Percentiles rank a stretch among this genome's conserved stretches.
phyloP scores from a whole-genome alignment of 2,329 filamentous ascomycete species.

The Verticillium albo-atrum region DNA sequence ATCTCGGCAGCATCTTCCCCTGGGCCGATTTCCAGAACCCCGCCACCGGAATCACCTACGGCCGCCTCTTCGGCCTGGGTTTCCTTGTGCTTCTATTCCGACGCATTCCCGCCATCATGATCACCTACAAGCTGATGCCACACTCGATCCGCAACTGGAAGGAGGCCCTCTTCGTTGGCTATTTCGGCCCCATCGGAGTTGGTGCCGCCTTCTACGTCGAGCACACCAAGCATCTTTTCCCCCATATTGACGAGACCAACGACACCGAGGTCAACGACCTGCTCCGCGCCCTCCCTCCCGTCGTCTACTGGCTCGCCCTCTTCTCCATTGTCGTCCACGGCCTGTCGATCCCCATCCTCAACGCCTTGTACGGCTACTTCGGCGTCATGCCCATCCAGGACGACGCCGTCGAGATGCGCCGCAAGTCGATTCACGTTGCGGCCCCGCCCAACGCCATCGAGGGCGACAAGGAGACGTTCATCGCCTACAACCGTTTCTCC shows the following conservation, averaged over 20 bases:
- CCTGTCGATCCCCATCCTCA: conserved; percentile 40
- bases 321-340: conserved; percentile 42
- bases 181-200: conserved; percentile 74
- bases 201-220: conserved; percentile 71
- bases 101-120: conserved; percentile 51
- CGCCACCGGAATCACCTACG: conserved; percentile 46
- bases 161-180: conserved; percentile 58
- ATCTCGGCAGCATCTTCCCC: conserved; percentile 50
- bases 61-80: conserved; percentile 45
- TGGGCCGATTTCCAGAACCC: conserved; percentile 52
- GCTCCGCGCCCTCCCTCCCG: conserved; percentile 29
- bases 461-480: conserved; percentile 30
- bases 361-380: conserved; percentile 29
- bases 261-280: conserved; percentile 26
- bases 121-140: conserved; percentile 52
- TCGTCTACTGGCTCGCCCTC: conserved; percentile 36
- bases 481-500: conserved; percentile 45
- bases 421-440: conserved; percentile 28
- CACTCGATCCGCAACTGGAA: conserved; percentile 45
- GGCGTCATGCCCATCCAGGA: conserved; percentile 37
- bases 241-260: conserved; percentile 26
- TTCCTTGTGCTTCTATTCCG: conserved; percentile 49
- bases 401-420: conserved; percentile 32
- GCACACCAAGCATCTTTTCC: conserved; percentile 38
- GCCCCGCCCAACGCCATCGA: conserved; percentile 34